A percentile compares a stretch with the other conserved stretches of the same genome.
Evolutionary conservation across 441 rosid species (phyloP).

Genomic region (Viola pubescens): DNA sequence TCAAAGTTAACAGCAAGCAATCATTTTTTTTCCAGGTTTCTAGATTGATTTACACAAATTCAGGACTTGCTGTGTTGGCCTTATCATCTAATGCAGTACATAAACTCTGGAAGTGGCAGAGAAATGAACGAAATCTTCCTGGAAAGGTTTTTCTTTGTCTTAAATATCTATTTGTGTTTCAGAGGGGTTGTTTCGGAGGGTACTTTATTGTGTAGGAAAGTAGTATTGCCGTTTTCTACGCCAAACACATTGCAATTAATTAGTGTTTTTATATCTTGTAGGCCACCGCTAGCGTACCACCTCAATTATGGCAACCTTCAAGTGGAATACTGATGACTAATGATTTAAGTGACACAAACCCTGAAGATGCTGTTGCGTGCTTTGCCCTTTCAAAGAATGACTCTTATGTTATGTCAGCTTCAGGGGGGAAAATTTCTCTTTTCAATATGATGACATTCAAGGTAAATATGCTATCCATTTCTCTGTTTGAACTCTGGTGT

Average conservation of each 20-base stretch:
- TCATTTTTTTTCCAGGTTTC: slow-evolving; percentile 39
- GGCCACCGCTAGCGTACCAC: slow-evolving; percentile 55
- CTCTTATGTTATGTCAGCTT: slow-evolving; percentile 82
- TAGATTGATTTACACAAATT: slow-evolving; percentile 67
- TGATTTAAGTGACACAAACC: slow-evolving; percentile 51
- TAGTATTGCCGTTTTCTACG: slow-evolving; percentile 8
- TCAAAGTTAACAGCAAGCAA: slow-evolving; percentile 1
- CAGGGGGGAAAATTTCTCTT: slow-evolving; percentile 71
- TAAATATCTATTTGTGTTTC: not conserved
- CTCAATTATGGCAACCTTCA: slow-evolving; percentile 77
- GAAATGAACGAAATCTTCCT: slow-evolving; percentile 40
- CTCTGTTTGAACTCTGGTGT: not conserved
- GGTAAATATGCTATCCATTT: slow-evolving; percentile 29
- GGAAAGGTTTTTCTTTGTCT: slow-evolving; percentile 38
- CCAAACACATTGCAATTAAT: slow-evolving; percentile 11
- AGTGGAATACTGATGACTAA: slow-evolving; percentile 70
- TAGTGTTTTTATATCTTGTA: slow-evolving; percentile 20
- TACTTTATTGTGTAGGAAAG: not conserved
- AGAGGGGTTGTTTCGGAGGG: not conserved
- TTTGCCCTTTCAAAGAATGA: slow-evolving; percentile 87
- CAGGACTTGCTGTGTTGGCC: slow-evolving; percentile 62
- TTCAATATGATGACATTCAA: slow-evolving; percentile 87
- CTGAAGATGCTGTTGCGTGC: slow-evolving; percentile 77
- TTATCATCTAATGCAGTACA: slow-evolving; percentile 79
- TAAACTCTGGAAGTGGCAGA: slow-evolving; percentile 87